These are phyloP conservation scores for Lentinula boryana DNA, from an alignment of 768 basidiomycete genomes.

Conservation along the genomic window DNA sequence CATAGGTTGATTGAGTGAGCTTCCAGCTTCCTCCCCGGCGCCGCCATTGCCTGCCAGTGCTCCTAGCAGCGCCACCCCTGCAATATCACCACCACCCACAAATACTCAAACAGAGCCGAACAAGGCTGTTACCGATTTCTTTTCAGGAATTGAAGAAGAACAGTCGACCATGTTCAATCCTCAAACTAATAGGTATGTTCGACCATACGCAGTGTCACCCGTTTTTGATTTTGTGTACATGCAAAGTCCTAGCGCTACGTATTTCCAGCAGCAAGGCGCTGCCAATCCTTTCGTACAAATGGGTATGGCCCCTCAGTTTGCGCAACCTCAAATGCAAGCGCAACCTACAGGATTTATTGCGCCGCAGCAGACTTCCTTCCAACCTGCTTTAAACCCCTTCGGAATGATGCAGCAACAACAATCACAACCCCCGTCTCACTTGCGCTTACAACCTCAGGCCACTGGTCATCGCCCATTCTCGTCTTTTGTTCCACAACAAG, in stretches of 20 bases:
- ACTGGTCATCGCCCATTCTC: slow-evolving; percentile 48
- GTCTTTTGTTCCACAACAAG: slow-evolving; percentile 50
- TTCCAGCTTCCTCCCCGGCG: slow-evolving; percentile 10
- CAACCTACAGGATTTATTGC: slow-evolving; percentile 57
- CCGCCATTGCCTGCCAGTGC: slow-evolving; percentile 9
- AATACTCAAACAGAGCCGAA: slow-evolving; percentile 25
- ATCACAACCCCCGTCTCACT: background rate
- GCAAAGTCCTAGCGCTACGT: slow-evolving; percentile 38
- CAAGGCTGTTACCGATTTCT: slow-evolving; percentile 75
- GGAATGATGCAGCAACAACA: slow-evolving; percentile 30
- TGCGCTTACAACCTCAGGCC: slow-evolving; percentile 26
- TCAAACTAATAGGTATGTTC: slow-evolving; percentile 47
- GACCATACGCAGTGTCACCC: background rate
- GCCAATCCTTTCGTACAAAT: slow-evolving; percentile 76
- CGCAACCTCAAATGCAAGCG: slow-evolving; percentile 32
- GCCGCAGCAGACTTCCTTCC: slow-evolving; percentile 39
- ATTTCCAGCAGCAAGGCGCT: slow-evolving; percentile 51
- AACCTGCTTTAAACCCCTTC: slow-evolving; percentile 40
- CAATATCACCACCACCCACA: slow-evolving; percentile 18
- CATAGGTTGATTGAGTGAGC: too few species aligned
- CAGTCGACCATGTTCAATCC: slow-evolving; percentile 70
- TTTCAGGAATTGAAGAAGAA: slow-evolving; percentile 79
- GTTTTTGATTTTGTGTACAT: background rate
- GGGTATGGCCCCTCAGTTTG: slow-evolving; percentile 42
- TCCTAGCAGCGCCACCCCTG: slow-evolving; percentile 11